Evolutionary conservation across 2,329 filamentous ascomycete genomes (phyloP), one percentile per base, ranked within the genome.

Genomic region (Teratosphaeriaceae sp.): DNA sequence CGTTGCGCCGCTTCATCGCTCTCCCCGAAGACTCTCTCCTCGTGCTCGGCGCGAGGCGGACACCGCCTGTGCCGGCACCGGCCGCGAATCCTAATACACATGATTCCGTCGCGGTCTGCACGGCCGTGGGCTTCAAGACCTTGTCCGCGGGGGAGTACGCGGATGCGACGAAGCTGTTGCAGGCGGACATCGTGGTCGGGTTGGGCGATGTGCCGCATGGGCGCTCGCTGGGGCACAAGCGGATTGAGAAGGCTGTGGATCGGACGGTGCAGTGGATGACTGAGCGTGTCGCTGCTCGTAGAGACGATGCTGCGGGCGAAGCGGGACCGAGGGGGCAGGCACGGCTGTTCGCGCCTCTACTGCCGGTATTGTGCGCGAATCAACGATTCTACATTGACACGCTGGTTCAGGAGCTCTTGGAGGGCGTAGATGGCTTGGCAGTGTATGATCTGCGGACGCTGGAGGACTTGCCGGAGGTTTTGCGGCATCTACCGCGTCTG

Each of bases 191-290:
- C 42, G 78, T 83, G 26, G 74, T 97, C 19, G 81, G 81, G 0
- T 65, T 94, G 40, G 85, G 84, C 4, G 92, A 98, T 63, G 63
- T 82, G 18, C 75, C 89, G 8, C 72, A 75, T 23, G 76, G 77
- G 53, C 68, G 68, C 42, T 50, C 56, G 13, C 42, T 60, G 40
- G 54, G 57, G 20, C 56, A 50, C 21, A 95, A 94, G 65, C 77
- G 89, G 35, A 78, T 84, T 36, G 73, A 80, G 26, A 88, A 86
- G 57, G 96, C 95, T 81, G 82, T 80, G 19, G 88, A 92, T 58
- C 76, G 90, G 44, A 95, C 87, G 1, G 84, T 92, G 60, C 75
- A 78, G 27, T 97, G 88, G 87, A 71, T 90, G 15, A 76, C 79
- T 19, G 77, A 84, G 49, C 79, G 88, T 39, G 70, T 88, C 48